A percentile compares a stretch with the other conserved stretches of the same genome.
Conservation (phyloP, 768 basidiomycete species). For the Termitomyces sp. region DNA sequence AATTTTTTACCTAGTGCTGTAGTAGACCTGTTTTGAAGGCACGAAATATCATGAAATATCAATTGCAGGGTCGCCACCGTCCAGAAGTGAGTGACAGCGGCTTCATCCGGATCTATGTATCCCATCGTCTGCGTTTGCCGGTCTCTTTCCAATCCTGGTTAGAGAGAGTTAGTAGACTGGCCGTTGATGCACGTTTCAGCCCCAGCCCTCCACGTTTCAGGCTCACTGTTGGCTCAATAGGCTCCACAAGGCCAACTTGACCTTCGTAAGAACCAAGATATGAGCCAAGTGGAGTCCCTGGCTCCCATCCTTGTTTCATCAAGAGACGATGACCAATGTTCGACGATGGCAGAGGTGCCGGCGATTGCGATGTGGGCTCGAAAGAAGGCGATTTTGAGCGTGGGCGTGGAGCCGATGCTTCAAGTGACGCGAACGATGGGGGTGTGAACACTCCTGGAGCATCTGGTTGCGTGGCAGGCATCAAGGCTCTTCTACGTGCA, state of each 20-base stretch:
- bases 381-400: constrained; percentile 18
- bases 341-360: constrained; percentile 42
- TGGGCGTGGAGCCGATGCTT: constrained; percentile 8
- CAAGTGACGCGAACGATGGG: constrained; percentile 8
- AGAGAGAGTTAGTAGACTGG: constrained; percentile 14
- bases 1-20: background rate
- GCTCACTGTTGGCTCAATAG: constrained; percentile 42
- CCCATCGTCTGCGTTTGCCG: constrained; percentile 36
- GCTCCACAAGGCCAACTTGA: constrained; percentile 44
- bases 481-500: constrained; percentile 59
- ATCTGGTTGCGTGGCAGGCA: constrained; percentile 45
- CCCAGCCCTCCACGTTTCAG: constrained; percentile 53
- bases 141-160: constrained; percentile 32
- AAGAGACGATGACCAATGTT: constrained; percentile 69
- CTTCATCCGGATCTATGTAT: constrained; percentile 2
- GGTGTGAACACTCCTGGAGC: constrained; percentile 40
- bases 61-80: background rate
- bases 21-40: background rate
- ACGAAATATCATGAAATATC: background rate
- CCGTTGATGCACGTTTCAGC: constrained; percentile 20
- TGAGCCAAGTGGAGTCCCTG: constrained; percentile 51
- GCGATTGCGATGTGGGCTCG: constrained; percentile 30
- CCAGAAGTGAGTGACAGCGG: background rate
- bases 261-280: constrained; percentile 23
- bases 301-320: constrained; percentile 73